Percentiles rank a stretch among this genome's conserved stretches.
Conservation (phyloP, 2,329 filamentous ascomycete species). For the Teratosphaeria nubilosa region DNA sequence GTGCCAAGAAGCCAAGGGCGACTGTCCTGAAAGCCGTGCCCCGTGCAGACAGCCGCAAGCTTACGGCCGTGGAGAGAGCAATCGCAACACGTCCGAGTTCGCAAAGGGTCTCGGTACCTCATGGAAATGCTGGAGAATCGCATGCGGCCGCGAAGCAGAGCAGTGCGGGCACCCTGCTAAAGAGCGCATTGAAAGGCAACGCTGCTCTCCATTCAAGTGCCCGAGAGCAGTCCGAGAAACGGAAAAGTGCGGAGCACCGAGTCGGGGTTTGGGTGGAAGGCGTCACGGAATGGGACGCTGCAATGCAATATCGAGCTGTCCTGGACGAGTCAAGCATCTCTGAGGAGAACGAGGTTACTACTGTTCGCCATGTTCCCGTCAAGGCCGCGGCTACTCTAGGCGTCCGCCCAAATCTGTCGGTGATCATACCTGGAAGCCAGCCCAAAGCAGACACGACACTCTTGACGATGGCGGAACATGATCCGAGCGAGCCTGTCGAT, state of each 20-base stretch:
- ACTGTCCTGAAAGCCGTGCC: conserved; percentile 26
- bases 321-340: conserved; percentile 6
- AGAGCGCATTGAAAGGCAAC: conserved; percentile 7
- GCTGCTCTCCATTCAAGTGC: conserved; percentile 1
- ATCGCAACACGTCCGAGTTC: conserved; percentile 33
- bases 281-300: conserved; percentile 31
- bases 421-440: conserved; percentile 12
- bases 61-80: conserved; percentile 24
- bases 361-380: conserved; percentile 5
- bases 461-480: conserved; percentile 6
- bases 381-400: not conserved
- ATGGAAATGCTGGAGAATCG: conserved; percentile 10
- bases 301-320: conserved; percentile 2
- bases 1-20: conserved; percentile 8
- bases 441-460: conserved; percentile 3
- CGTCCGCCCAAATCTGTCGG: conserved; percentile 5
- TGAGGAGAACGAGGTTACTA: conserved; percentile 10
- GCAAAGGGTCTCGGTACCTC: conserved; percentile 29
- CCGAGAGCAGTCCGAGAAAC: conserved; percentile 14
- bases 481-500: conserved; percentile 6
- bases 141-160: conserved; percentile 7
- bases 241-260: conserved; percentile 19
- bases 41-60: conserved; percentile 14
- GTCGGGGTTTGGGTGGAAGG: conserved; percentile 38
- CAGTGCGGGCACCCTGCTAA: not conserved